Evolutionary conservation across 495 filamentous ascomycete genomes (phyloP).

Genomic region (Astrothelium macrocarpum): DNA sequence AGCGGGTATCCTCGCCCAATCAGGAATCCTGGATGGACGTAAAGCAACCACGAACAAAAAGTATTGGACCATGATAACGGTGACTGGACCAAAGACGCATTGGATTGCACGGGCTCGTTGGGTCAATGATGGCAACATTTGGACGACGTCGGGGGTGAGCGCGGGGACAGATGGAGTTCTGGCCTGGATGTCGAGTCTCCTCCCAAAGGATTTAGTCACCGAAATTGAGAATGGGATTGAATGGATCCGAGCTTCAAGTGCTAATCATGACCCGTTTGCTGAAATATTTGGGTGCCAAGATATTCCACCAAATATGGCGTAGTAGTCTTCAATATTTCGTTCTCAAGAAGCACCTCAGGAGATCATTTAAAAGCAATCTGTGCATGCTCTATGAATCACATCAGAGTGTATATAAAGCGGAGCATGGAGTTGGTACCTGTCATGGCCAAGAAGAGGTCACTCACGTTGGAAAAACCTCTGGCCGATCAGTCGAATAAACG

Average conservation of each 20-base stretch:
- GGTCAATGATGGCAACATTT: conserved; percentile 57
- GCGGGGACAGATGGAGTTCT: conserved; percentile 58
- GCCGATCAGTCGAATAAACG: too few relatives aligned
- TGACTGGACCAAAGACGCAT: conserved; percentile 36
- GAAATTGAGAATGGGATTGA: conserved; percentile 27
- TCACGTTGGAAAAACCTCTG: too few relatives aligned
- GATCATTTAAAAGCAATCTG: too few relatives aligned
- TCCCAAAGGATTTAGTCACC: conserved; percentile 30
- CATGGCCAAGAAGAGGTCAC: too few relatives aligned
- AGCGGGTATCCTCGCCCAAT: conserved; percentile 38
- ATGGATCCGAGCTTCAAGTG: conserved; percentile 29
- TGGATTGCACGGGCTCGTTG: conserved; percentile 58
- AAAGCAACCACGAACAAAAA: conserved; percentile 49
- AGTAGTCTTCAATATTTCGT: too few relatives aligned
- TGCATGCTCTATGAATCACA: too few relatives aligned
- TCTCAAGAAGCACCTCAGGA: too few relatives aligned
- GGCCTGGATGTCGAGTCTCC: conserved; percentile 42
- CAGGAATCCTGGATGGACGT: conserved; percentile 50
- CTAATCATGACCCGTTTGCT: conserved; percentile 33
- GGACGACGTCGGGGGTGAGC: conserved; percentile 53
- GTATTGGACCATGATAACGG: conserved; percentile 31
- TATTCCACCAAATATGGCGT: conserved; percentile 1
- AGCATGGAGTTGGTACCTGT: too few relatives aligned
- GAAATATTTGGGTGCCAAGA: conserved; percentile 20
- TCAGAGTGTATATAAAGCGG: too few relatives aligned